These are phyloP conservation scores for Lachancea sp. DNA, from an alignment of 805 yeast genomes.

Conservation along the genomic window DNA sequence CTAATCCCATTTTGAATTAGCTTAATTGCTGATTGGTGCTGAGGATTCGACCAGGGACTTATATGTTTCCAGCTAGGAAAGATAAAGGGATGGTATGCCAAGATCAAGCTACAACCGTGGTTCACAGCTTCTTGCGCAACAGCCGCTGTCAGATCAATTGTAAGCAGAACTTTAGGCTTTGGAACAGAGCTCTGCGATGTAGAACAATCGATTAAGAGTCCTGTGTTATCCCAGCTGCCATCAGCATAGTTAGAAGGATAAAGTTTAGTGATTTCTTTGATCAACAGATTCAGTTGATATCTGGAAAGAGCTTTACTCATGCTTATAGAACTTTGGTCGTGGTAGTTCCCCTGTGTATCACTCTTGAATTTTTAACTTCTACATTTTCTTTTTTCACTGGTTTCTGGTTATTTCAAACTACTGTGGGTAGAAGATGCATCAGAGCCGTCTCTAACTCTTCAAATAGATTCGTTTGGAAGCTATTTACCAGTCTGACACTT, in stretches of 20 bases:
- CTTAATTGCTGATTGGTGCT: constrained; percentile 67
- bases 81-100: constrained; percentile 94
- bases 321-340: background rate
- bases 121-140: constrained; percentile 83
- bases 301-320: constrained; percentile 25
- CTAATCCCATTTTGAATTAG: constrained; percentile 73
- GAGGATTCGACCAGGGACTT: constrained; percentile 57
- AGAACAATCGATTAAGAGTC: constrained; percentile 71
- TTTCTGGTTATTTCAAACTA: no score
- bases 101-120: constrained; percentile 46
- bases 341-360: background rate
- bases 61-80: constrained; percentile 80
- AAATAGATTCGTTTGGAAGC: no score
- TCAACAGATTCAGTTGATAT: constrained; percentile 39
- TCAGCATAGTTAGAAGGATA: constrained; percentile 84
- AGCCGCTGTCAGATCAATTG: constrained; percentile 76
- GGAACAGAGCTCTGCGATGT: constrained; percentile 14
- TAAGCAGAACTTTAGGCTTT: constrained; percentile 43
- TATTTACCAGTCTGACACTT: no score
- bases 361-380: no score
- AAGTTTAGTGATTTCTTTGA: constrained; percentile 55
- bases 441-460: no score
- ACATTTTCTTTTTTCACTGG: no score
- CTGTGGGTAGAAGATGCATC: no score
- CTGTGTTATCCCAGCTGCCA: constrained; percentile 91